Base-by-base conservation (phyloP, 192 early-diverging fungal species). In the Coemansia pectinata region DNA sequence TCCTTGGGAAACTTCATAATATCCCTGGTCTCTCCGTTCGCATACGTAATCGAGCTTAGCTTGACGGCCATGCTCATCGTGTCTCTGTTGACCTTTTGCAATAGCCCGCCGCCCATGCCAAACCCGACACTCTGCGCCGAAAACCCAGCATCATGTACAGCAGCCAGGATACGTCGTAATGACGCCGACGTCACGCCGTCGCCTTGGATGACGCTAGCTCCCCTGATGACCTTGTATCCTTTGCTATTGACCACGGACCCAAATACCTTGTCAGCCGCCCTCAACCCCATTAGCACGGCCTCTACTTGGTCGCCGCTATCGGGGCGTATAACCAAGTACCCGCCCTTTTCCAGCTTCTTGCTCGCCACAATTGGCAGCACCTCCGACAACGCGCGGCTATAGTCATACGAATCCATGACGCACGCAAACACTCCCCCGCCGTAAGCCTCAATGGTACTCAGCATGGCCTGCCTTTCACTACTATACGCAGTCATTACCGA, bases 391-490 rank as follows among this genome's bases (percentile, higher is more conserved):
- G 93, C 94, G 36, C 85, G 69, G 14, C 77, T 79, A 60, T 96
- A 96, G 70, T 96, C 93, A 73, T 92, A 96, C 23, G 93, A 91
- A 52, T 96, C 94, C 94, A 96, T 92, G 15, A 96, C 94, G 63
- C 93, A 94, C 1, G 94, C 91, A 69, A 81, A 90, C n/a, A 88
- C 85, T 6, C 92, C 91, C 10, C 67, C 67, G 15, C 94, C 94
- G 79, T 88, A 94, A 36, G 73, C 66, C 17, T 85, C 76, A 38
- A 96, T 88, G 65, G 89, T 74, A n/a, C 69, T 65, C 58, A 78
- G 65, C 66, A 96, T 87, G 1, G 94, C 94, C 25, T 88, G 87
- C 45, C 75, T 85, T 73, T 96, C 94, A 34, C 86, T 88, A 23
- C 57, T 62, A 74, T 86, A 87, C 8, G 93, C 78, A 0, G 88